These are phyloP conservation scores for Hypoxylon rickii DNA, from an alignment of 495 filamentous ascomycete genomes.

Conservation along the genomic window DNA sequence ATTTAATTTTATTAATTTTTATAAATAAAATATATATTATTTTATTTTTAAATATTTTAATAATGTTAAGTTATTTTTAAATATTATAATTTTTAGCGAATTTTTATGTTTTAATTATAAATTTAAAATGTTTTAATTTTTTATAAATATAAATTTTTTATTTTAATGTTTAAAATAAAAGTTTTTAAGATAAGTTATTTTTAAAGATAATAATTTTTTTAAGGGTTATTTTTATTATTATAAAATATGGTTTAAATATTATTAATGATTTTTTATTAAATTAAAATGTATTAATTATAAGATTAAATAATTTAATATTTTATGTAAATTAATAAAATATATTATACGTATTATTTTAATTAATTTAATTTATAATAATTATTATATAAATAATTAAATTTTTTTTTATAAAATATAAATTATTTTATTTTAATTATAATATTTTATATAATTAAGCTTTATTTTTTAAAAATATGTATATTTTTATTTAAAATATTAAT, in stretches of 20 bases:
- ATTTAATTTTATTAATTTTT: neutral
- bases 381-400: neutral
- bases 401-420: neutral
- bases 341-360: neutral
- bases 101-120: neutral
- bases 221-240: neutral
- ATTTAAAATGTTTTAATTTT: neutral
- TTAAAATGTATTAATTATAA: neutral
- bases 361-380: neutral
- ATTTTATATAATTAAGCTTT: neutral
- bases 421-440: neutral
- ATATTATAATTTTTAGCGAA: neutral
- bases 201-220: neutral
- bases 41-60: neutral
- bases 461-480: neutral
- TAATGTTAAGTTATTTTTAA: neutral
- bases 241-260: neutral
- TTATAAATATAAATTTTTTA: neutral
- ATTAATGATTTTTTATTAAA: neutral
- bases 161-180: neutral
- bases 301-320: neutral
- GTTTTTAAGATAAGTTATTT: neutral
- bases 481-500: neutral
- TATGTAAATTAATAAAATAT: neutral
- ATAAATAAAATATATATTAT: neutral